Conservation (phyloP, 257 asterid species). For the Plantago major region DNA sequence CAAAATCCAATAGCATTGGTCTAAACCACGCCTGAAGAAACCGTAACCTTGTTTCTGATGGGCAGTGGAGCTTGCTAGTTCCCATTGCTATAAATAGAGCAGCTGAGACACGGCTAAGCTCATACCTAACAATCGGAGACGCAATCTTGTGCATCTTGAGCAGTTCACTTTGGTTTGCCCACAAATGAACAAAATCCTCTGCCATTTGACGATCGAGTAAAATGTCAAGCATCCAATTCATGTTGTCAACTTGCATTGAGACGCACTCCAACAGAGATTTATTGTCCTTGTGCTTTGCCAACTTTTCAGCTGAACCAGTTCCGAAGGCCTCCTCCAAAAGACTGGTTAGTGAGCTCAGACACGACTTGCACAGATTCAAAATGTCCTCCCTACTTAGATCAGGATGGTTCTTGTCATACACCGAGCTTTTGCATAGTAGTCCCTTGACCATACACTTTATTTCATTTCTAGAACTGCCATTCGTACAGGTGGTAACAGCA, state of each 20-base stretch:
- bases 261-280: constrained; percentile 64
- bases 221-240: constrained; percentile 81
- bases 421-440: constrained; percentile 62
- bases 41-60: constrained; percentile 53
- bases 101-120: constrained; percentile 84
- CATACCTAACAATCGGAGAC: constrained; percentile 82
- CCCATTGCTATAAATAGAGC: constrained; percentile 72
- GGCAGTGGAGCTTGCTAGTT: constrained; percentile 70
- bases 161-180: constrained; percentile 63
- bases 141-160: constrained; percentile 44
- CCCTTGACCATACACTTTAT: constrained; percentile 76
- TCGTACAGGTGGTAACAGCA: constrained; percentile 52
- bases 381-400: constrained; percentile 61
- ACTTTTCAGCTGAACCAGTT: constrained; percentile 21
- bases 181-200: constrained; percentile 62
- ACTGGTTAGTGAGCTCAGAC: constrained; percentile 47
- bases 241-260: constrained; percentile 75
- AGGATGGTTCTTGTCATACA: constrained; percentile 47
- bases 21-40: constrained; percentile 65
- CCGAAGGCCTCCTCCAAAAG: constrained; percentile 66
- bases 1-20: constrained; percentile 83
- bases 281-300: constrained; percentile 29
- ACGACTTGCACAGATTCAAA: constrained; percentile 46
- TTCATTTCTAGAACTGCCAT: constrained; percentile 67
- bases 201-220: constrained; percentile 77